phyloP scores from a whole-genome alignment of 2,329 filamentous ascomycete species.

The Neofusicoccum sp. region DNA sequence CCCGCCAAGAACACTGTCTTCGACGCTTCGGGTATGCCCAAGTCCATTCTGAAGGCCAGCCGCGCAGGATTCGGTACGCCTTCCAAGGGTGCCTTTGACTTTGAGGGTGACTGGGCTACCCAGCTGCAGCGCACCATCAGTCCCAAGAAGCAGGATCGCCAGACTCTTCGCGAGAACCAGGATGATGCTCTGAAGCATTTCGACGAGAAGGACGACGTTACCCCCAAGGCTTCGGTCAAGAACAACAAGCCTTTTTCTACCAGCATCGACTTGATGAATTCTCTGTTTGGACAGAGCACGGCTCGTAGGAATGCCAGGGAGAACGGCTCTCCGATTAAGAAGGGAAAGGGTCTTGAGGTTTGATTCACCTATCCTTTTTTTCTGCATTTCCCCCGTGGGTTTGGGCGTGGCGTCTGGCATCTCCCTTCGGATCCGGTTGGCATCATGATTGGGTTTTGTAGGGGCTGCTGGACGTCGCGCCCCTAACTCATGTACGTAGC shows the following conservation, averaged over 20 bases:
- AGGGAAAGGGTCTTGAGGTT: conserved; percentile 79
- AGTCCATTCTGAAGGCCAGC: conserved; percentile 50
- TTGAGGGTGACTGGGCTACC: conserved; percentile 86
- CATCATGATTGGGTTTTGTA: conserved; percentile 8
- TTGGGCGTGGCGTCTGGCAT: conserved; percentile 17
- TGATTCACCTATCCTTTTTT: conserved; percentile 57
- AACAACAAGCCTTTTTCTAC: conserved; percentile 64
- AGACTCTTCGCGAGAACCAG: conserved; percentile 66
- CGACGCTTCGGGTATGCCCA: conserved; percentile 39
- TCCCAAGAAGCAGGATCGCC: conserved; percentile 85
- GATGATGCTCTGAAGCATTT: conserved; percentile 55
- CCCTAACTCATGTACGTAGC: conserved; percentile 42
- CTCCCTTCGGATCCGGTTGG: conserved; percentile 11
- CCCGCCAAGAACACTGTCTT: conserved; percentile 30
- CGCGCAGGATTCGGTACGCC: conserved; percentile 48
- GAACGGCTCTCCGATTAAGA: conserved; percentile 48
- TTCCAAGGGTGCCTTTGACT: conserved; percentile 51
- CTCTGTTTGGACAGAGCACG: conserved; percentile 68
- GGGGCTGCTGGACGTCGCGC: conserved; percentile 21
- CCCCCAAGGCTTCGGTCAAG: conserved; percentile 27
- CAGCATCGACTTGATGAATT: conserved; percentile 95
- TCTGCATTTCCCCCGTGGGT: conserved; percentile 25
- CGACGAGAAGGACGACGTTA: conserved; percentile 35
- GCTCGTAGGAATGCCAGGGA: conserved; percentile 4
- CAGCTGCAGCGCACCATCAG: conserved; percentile 93